Base-by-base conservation (phyloP, 352 stramenopile species). In the Vaucheria bursata region DNA sequence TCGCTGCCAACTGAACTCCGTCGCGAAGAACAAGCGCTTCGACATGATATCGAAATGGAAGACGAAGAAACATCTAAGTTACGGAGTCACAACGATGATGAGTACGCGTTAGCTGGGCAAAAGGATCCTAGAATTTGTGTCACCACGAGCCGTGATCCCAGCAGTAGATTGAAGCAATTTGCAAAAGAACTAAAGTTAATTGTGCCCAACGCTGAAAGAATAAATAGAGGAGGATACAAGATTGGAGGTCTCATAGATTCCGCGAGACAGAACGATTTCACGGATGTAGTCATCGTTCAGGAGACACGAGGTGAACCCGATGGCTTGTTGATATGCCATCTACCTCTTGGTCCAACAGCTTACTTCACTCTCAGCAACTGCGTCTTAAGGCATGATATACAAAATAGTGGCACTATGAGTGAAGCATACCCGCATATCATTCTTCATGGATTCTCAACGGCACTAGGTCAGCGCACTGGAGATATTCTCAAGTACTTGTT, bases 401-500 rank as follows among this genome's bases (percentile, higher is more conserved):
- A 98, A 85, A 93, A 97, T 79, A 91, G 93, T 25, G 86, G 74
- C 66, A 88, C 88, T 4, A 86, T 88, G 45, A 88, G 87, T 74
- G 91, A 93, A 88, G 89, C 91, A 50, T 97, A 97, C 78, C 93
- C 93, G 38, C 93, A 97, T 86, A 86, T 99, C 68, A 97, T 99
- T 75, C 85, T 98, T 52, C 91, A 98, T 86, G 90, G 97, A 82
- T 98, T 99, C 78, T 87, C 95, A 66, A 97, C 92, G 7, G 77
- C 89, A 29, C 87, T 99, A 76, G 96, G 96, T 59, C 89, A 94
- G 79, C 91, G 96, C 53, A 91, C 98, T 36, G 89, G 90, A 69
- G 98, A 97, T 84, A 97, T 99, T 83, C 87, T 99, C 1, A 98
- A 99, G 87, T 95, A 98, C 85, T 83, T 99, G 35, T 99, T 99